These are phyloP conservation scores for Phytophthora pini DNA, from an alignment of 352 stramenopile genomes.

Conservation along the genomic window DNA sequence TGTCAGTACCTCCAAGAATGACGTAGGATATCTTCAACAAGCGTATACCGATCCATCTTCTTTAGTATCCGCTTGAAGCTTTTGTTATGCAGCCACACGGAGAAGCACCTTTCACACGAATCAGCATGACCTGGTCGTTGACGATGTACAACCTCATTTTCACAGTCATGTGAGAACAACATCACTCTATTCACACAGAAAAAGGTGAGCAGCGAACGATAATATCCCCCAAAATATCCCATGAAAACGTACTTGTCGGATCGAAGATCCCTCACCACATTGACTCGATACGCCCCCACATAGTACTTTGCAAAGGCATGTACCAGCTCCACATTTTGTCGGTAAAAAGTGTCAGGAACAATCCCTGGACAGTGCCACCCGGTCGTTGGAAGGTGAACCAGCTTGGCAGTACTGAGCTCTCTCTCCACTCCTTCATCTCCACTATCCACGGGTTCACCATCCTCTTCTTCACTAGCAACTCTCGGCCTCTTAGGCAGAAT, in stretches of 20 bases:
- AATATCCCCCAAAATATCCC: not conserved
- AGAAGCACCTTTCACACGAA: conserved; percentile 62
- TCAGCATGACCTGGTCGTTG: conserved; percentile 51
- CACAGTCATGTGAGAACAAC: conserved; percentile 74
- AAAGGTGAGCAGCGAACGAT: not conserved
- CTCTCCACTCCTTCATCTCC: conserved; percentile 1
- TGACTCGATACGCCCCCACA: conserved; percentile 65
- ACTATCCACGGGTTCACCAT: conserved; percentile 3
- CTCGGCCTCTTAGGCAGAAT: conserved; percentile 20
- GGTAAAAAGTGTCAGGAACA: conserved; percentile 63
- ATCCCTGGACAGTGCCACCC: conserved; percentile 70
- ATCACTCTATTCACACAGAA: conserved; percentile 50
- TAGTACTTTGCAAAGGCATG: conserved; percentile 77
- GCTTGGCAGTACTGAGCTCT: not conserved
- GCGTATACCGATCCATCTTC: conserved; percentile 72
- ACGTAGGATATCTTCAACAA: conserved; percentile 62
- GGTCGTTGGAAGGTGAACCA: conserved; percentile 54
- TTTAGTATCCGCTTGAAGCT: conserved; percentile 75
- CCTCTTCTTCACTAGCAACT: conserved; percentile 15
- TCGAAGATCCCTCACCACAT: conserved; percentile 68
- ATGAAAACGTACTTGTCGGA: conserved; percentile 55
- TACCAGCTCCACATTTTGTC: conserved; percentile 53
- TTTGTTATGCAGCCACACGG: conserved; percentile 65
- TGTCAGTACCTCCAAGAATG: conserved; percentile 58
- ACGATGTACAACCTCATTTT: conserved; percentile 62